Conservation (phyloP, 176 grass and related monocot genomes). For the Pharus latifolius region DNA sequence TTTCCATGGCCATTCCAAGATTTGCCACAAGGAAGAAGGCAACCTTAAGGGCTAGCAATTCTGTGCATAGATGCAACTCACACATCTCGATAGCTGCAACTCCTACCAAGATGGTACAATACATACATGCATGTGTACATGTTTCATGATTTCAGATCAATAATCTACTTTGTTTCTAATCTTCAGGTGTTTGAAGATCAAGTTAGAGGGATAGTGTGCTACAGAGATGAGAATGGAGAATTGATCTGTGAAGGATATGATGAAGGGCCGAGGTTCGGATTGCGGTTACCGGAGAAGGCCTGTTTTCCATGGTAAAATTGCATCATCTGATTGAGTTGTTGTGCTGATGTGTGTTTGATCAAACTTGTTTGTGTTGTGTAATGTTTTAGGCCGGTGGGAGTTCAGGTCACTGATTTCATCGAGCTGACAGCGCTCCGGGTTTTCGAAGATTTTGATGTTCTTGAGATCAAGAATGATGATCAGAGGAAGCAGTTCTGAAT, state of each 20-base stretch:
- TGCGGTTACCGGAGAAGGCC: slow-evolving; percentile 31
- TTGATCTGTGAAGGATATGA: slow-evolving; percentile 85
- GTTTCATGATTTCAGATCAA: neutral
- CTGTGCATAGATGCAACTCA: slow-evolving; percentile 11
- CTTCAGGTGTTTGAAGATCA: slow-evolving; percentile 73
- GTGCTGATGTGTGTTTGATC: neutral
- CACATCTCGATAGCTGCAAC: neutral
- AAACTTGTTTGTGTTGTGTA: neutral
- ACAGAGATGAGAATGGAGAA: slow-evolving; percentile 68
- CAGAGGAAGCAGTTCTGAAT: slow-evolving; percentile 24
- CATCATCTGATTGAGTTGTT: neutral
- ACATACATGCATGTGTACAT: neutral
- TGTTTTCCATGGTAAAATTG: slow-evolving; percentile 31
- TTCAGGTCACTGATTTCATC: slow-evolving; percentile 47
- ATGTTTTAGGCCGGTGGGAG: slow-evolving; percentile 8
- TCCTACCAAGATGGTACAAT: slow-evolving; percentile 10
- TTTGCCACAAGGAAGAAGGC: neutral
- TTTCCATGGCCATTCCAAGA: slow-evolving; percentile 7
- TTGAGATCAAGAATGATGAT: slow-evolving; percentile 20
- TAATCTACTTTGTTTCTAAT: neutral
- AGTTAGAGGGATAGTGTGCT: slow-evolving; percentile 68
- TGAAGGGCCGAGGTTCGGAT: slow-evolving; percentile 56
- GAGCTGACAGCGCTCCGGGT: slow-evolving; percentile 32
- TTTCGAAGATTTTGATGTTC: slow-evolving; percentile 34
- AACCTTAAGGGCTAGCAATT: slow-evolving; percentile 3